phyloP scores from a whole-genome alignment of 305 asterid species.

The Fraxinus latifolia region DNA sequence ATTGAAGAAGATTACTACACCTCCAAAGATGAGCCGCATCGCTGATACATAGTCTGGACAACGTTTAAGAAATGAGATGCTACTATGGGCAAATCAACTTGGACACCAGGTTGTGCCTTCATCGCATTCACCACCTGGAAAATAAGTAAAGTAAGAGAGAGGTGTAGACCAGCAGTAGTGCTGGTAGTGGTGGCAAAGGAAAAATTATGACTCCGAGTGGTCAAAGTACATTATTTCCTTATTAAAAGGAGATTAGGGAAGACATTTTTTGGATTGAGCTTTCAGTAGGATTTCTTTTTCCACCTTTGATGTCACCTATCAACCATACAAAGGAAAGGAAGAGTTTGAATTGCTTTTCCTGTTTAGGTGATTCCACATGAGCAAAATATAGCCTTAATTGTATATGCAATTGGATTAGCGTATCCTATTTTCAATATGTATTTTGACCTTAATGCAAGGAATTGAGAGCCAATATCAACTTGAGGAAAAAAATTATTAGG shows the following conservation, averaged over 20 bases:
- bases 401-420: not conserved
- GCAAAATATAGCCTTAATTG: not conserved
- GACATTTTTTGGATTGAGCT: not conserved
- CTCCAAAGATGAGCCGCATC: constrained; percentile 85
- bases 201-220: not conserved
- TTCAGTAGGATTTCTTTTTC: not conserved
- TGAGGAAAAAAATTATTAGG: not conserved
- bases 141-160: constrained; percentile 23
- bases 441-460: not conserved
- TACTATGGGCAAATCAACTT: constrained; percentile 54
- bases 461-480: not conserved
- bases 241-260: not conserved
- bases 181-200: not conserved
- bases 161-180: not conserved
- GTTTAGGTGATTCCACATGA: not conserved
- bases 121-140: constrained; percentile 73
- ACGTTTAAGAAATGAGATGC: constrained; percentile 63
- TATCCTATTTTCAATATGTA: not conserved
- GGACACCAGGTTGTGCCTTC: constrained; percentile 69
- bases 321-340: not conserved
- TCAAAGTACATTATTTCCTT: not conserved
- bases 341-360: not conserved
- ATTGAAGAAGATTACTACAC: constrained; percentile 34
- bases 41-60: constrained; percentile 67
- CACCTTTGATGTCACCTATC: not conserved